These are phyloP conservation scores for Tritrichomonas musculus DNA, from an alignment of 208 protist genomes.

Conservation along the genomic window DNA sequence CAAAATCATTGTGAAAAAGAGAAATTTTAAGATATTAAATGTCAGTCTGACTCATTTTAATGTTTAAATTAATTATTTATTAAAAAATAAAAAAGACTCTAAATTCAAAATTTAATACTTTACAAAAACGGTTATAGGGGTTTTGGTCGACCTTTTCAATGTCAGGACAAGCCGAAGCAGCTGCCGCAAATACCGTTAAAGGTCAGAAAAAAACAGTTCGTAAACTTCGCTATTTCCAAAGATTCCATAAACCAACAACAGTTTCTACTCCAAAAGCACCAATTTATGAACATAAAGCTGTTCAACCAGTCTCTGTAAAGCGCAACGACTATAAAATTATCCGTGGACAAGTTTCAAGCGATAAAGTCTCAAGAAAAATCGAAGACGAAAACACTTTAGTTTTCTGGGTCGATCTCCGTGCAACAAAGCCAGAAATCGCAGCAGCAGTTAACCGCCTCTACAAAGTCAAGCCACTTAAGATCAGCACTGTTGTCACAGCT, in stretches of 20 bases:
- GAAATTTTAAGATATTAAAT: too few relatives aligned
- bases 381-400: conserved; percentile 25
- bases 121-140: neutral
- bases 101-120: neutral
- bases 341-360: neutral
- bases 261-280: neutral
- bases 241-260: neutral
- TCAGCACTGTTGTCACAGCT: neutral
- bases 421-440: conserved; percentile 25
- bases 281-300: conserved; percentile 2
- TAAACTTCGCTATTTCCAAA: neutral
- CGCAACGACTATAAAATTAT: conserved; percentile 29
- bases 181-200: neutral
- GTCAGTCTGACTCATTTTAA: too few relatives aligned
- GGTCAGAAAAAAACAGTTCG: neutral
- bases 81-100: too few relatives aligned
- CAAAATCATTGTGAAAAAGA: too few relatives aligned
- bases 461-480: conserved; percentile 14
- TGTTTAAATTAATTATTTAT: too few relatives aligned
- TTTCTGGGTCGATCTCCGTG: conserved; percentile 2
- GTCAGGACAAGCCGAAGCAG: conserved; percentile 16
- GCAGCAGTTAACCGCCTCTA: conserved; percentile 19
- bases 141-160: conserved; percentile 15
- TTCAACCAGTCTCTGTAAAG: neutral
- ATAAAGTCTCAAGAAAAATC: neutral